These are phyloP conservation scores for Bathelium albidoporum DNA, from an alignment of 495 filamentous ascomycete genomes.

Conservation along the genomic window DNA sequence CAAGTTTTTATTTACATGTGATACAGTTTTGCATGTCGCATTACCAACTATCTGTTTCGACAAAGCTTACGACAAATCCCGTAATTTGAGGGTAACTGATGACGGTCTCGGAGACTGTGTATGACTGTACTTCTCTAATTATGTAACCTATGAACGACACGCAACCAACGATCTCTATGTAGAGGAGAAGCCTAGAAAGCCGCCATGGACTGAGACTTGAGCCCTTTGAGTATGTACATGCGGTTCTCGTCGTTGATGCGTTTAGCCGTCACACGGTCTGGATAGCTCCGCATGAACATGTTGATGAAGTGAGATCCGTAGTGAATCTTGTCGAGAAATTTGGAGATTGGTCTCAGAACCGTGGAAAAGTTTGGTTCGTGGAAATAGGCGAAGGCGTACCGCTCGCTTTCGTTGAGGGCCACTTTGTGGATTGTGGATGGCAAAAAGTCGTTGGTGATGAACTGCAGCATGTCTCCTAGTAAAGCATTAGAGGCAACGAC, in stretches of 20 bases:
- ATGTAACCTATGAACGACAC: not conserved
- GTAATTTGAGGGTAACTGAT: not conserved
- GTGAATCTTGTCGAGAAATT: slow-evolving; percentile 30
- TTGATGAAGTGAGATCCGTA: slow-evolving; percentile 42
- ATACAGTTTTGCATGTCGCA: not conserved
- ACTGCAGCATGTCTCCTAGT: slow-evolving; percentile 40
- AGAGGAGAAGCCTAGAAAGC: not conserved
- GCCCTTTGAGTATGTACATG: slow-evolving; percentile 9
- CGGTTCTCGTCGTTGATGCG: slow-evolving; percentile 21
- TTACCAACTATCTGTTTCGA: not conserved
- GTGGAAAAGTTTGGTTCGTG: slow-evolving; percentile 39
- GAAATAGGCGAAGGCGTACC: slow-evolving; percentile 34
- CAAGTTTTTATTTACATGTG: not conserved
- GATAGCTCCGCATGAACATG: slow-evolving; percentile 41
- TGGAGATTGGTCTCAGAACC: slow-evolving; percentile 31
- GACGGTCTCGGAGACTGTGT: not conserved
- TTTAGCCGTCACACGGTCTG: slow-evolving; percentile 35
- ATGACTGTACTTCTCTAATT: not conserved
- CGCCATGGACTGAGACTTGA: not conserved
- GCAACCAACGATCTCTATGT: not conserved
- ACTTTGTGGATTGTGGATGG: slow-evolving; percentile 39
- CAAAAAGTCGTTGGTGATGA: slow-evolving; percentile 32
- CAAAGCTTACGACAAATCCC: not conserved
- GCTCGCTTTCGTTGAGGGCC: slow-evolving; percentile 35
- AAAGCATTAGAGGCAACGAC: not conserved